phyloP scores from a whole-genome alignment of 768 basidiomycete species.

The Tubosaeta sp. region DNA sequence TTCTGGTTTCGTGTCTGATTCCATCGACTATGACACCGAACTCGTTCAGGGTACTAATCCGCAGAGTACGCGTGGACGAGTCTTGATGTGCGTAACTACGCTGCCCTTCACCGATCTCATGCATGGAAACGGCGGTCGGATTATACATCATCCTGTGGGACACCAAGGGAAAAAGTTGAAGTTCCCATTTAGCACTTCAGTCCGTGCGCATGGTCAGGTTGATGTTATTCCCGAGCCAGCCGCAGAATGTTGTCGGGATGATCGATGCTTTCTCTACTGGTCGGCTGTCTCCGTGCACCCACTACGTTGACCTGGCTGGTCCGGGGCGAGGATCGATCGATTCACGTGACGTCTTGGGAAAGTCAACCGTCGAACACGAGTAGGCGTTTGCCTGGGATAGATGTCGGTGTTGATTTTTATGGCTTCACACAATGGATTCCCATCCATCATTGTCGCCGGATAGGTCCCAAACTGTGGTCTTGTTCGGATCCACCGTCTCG shows the following conservation, averaged over 20 bases:
- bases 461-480: too few species aligned
- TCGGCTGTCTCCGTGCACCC: constrained; percentile 18
- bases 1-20: too few species aligned
- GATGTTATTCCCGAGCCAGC: constrained; percentile 35
- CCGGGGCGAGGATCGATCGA: constrained; percentile 2
- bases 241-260: constrained; percentile 38
- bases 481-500: background rate
- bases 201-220: constrained; percentile 58
- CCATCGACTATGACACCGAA: too few species aligned
- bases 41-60: background rate
- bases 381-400: background rate
- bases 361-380: background rate
- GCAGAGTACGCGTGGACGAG: background rate
- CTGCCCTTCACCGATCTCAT: background rate
- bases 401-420: background rate
- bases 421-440: background rate
- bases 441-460: too few species aligned
- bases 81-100: background rate
- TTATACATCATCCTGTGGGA: constrained; percentile 74
- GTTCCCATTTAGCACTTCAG: constrained; percentile 56
- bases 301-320: background rate
- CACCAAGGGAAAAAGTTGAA: constrained; percentile 75
- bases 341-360: background rate
- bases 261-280: constrained; percentile 45
- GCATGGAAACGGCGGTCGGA: constrained; percentile 38